These are phyloP conservation scores for Epichloe elymi DNA, from an alignment of 2,329 filamentous ascomycete genomes.

Conservation along the genomic window DNA sequence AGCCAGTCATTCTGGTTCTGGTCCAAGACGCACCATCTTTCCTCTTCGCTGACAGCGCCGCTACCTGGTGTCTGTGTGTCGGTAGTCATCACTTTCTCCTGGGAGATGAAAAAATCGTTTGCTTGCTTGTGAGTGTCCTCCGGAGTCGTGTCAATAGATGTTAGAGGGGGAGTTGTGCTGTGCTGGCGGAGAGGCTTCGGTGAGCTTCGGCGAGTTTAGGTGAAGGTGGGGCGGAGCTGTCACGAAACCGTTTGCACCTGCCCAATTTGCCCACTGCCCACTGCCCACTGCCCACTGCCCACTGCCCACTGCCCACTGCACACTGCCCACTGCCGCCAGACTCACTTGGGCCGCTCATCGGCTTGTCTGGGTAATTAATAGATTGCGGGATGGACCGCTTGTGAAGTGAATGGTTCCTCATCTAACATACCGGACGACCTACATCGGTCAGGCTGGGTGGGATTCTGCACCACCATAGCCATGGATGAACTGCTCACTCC, in stretches of 20 bases:
- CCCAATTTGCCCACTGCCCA: no score
- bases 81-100: constrained; percentile 13
- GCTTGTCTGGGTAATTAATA: no score
- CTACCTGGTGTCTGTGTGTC: constrained; percentile 8
- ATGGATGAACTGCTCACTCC: constrained; percentile 47
- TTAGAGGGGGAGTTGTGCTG: background rate
- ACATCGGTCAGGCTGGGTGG: no score
- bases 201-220: constrained; percentile 15
- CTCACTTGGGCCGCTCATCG: no score
- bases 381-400: no score
- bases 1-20: background rate
- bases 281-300: no score
- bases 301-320: no score
- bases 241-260: background rate
- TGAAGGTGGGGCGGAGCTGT: constrained; percentile 19
- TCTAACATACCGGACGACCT: no score
- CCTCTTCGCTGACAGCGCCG: constrained; percentile 13
- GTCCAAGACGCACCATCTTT: constrained; percentile 20
- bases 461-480: background rate
- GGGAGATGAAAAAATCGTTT: background rate
- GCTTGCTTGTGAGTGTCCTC: background rate
- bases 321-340: no score
- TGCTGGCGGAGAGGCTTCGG: background rate
- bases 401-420: no score
- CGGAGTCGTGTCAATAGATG: background rate